phyloP scores from a whole-genome alignment of 1,284 basidiomycete genomes.

The Boletellus deceptivus region DNA sequence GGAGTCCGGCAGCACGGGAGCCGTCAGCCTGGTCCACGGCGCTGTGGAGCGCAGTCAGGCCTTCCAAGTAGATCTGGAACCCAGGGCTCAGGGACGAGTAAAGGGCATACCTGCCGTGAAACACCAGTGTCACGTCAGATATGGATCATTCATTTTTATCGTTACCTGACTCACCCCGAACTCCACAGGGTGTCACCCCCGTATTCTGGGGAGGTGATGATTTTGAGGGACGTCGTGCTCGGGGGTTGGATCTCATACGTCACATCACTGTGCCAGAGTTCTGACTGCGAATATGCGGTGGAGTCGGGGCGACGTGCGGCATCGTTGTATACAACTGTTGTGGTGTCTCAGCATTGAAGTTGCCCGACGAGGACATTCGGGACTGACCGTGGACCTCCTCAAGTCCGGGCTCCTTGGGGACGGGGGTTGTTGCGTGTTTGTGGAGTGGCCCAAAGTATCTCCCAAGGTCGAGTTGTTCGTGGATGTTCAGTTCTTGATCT shows the following conservation, averaged over 20 bases:
- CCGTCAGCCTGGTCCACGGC: conserved; percentile 68
- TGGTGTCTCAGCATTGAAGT: conserved; percentile 7
- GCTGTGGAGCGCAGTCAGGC: conserved; percentile 64
- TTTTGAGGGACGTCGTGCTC: conserved; percentile 66
- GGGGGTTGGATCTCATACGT: conserved; percentile 77
- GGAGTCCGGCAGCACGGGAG: conserved; percentile 59
- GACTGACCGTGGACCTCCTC: conserved; percentile 76
- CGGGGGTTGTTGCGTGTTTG: conserved; percentile 78
- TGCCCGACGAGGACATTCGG: neutral
- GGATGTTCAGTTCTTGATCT: conserved; percentile 66
- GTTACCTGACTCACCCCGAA: conserved; percentile 47
- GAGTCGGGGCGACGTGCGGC: conserved; percentile 66
- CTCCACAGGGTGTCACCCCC: conserved; percentile 74
- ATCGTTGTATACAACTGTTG: conserved; percentile 67
- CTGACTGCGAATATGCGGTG: conserved; percentile 67
- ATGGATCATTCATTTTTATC: neutral
- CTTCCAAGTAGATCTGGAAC: conserved; percentile 67
- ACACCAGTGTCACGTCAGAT: conserved; percentile 7
- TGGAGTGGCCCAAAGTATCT: conserved; percentile 77
- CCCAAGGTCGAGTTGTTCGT: conserved; percentile 71
- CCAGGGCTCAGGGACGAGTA: conserved; percentile 70
- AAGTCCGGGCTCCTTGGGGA: conserved; percentile 66
- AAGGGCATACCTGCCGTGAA: conserved; percentile 50
- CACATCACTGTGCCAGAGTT: conserved; percentile 84
- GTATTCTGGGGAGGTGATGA: conserved; percentile 60